Evolutionary conservation across 805 yeast species (phyloP), one percentile per base, ranked within the genome.

Genomic region (Lachancea fermentati): DNA sequence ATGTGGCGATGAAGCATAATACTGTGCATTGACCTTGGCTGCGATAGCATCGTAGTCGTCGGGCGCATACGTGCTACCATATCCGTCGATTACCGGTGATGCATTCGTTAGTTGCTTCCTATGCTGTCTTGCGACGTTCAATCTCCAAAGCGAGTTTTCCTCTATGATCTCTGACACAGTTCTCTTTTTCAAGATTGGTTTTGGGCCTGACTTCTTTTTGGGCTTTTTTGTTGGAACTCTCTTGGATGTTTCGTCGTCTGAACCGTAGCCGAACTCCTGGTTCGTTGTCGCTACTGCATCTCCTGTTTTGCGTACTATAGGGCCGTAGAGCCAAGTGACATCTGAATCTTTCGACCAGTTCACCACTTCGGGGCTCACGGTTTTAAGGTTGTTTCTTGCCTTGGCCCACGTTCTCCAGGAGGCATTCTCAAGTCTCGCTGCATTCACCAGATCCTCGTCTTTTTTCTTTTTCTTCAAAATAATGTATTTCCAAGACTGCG

Each of bases 351-450:
- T 93, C 32, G 87, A 79, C 99, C 99, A 93, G 62, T 93, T 91
- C 34, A 93, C 85, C 28, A 77, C 75, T 54, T 87, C 94, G 1
- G 99, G 98, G 14, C 89, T 78, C 5, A 91, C 85, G 0, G 98
- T 93, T 47, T 69, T 69, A 38, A 83, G 67, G 42, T 84, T 76
- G 49, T 81, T 77, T 57, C 88, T 79, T 29, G 93, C 81, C 63
- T 93, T 94, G 9, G 95, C 88, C 98, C 97, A 93, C 4, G 97
- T 93, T 62, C 98, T 75, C 98, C 98, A 91, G 39, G 91, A 78
- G 1, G 97, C 97, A 57, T 85, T 85, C 58, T 85, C 95, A 38
- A 85, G 67, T 43, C 95, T 67, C 3, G 85, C 94, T 49, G 78
- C 78, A 67, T 78, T 79, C 30, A 96, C 95, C 45, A 85, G 83